A percentile compares a stretch with the other conserved stretches of the same genome.
Evolutionary conservation across 75 land plant genomes (phyloP).

Genomic region (Adiantum capillusveneris): DNA sequence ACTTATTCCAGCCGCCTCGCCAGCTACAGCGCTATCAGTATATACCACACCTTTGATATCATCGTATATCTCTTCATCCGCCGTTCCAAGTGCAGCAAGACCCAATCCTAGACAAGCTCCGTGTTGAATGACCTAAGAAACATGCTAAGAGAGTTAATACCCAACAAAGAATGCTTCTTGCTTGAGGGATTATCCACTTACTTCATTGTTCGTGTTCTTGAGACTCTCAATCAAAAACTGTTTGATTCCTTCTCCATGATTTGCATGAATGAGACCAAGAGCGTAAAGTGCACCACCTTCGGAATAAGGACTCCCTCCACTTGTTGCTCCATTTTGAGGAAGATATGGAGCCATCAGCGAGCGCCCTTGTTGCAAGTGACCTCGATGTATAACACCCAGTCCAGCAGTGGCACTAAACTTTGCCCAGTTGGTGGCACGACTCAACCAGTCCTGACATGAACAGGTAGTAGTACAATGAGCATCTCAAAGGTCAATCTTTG

Average conservation of each 20-base stretch:
- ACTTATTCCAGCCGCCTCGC: conserved; percentile 94
- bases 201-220: conserved; percentile 79
- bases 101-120: conserved; percentile 97
- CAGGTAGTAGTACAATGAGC: neutral
- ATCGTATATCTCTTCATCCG: conserved; percentile 93
- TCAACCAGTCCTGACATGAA: conserved; percentile 84
- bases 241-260: conserved; percentile 96
- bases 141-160: no score
- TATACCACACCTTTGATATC: conserved; percentile 84
- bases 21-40: conserved; percentile 92
- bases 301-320: conserved; percentile 95
- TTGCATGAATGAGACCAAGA: conserved; percentile 94
- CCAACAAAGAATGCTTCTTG: conserved; percentile 3
- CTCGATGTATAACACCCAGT: conserved; percentile 91
- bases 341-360: conserved; percentile 97
- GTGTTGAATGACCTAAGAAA: conserved; percentile 85
- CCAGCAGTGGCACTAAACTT: conserved; percentile 99
- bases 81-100: conserved; percentile 92
- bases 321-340: conserved; percentile 84
- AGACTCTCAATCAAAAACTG: conserved; percentile 91
- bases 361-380: conserved; percentile 94
- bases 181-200: conserved; percentile 7
- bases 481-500: neutral
- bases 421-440: conserved; percentile 97
- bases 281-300: conserved; percentile 99